Percentiles rank a stretch among this genome's conserved stretches.
Conservation (phyloP, 441 rosid species). For the Oxalis stricta region DNA sequence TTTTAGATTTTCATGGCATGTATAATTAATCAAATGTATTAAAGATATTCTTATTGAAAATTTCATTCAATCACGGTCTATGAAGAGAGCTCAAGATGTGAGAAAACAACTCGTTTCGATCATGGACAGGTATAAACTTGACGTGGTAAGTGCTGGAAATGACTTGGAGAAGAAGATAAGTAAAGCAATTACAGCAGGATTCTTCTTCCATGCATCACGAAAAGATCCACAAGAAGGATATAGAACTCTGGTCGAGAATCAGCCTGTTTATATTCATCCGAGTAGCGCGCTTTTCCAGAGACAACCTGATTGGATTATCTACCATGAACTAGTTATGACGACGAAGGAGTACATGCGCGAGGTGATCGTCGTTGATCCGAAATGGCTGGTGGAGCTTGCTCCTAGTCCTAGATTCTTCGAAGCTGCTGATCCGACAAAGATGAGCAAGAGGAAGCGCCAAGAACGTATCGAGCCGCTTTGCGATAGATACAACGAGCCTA, state of each 20-base stretch:
- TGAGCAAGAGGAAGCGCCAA: conserved; percentile 65
- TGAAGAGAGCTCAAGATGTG: conserved; percentile 81
- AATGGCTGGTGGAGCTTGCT: conserved; percentile 60
- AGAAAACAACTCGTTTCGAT: conserved; percentile 80
- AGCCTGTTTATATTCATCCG: conserved; percentile 84
- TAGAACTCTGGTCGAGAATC: conserved; percentile 84
- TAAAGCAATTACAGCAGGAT: conserved; percentile 87
- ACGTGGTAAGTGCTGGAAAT: conserved; percentile 75
- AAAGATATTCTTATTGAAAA: too few species aligned
- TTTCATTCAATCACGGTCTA: conserved; percentile 64
- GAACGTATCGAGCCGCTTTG: conserved; percentile 59
- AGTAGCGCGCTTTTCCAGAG: conserved; percentile 93
- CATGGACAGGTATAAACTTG: conserved; percentile 90
- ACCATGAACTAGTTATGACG: conserved; percentile 90
- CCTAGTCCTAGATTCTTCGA: conserved; percentile 64
- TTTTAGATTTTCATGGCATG: too few species aligned
- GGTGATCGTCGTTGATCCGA: conserved; percentile 50
- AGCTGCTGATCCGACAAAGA: conserved; percentile 52
- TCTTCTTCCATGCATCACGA: conserved; percentile 73
- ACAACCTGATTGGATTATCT: conserved; percentile 93
- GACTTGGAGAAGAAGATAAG: conserved; percentile 73
- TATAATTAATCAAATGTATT: too few species aligned
- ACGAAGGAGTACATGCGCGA: conserved; percentile 70
- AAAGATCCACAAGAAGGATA: conserved; percentile 95
- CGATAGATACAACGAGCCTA: conserved; percentile 58